Base-by-base conservation (phyloP, 139 green algal species). In the Ostreobium quekettii region DNA sequence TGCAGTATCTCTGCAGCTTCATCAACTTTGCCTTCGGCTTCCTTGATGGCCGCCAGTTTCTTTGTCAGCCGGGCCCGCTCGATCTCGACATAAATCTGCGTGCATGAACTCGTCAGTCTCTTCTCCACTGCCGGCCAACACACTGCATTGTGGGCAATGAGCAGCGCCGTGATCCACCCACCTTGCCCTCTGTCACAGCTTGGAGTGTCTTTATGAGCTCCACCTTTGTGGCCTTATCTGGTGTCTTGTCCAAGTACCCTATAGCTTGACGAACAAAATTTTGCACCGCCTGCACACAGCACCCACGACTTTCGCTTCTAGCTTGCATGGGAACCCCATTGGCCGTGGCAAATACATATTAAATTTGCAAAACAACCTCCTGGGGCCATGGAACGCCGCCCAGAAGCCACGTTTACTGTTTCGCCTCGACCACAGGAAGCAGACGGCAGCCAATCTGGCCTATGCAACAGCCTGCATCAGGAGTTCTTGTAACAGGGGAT, bases 81-180 rank as follows among this genome's bases (percentile, higher is more conserved):
- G 70, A 99, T 97, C 83, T 99, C 95, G 39, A 99, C 92, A 76
- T 95, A 99, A 53, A 99, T 99, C 86, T 95, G 85, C n/a, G n/a
- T n/a, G n/a, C n/a, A n/a, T n/a, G n/a, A n/a, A n/a, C n/a, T n/a
- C n/a, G n/a, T n/a, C n/a, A n/a, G n/a, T n/a, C n/a, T n/a, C n/a
- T n/a, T n/a, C n/a, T n/a, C n/a, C n/a, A n/a, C n/a, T n/a, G n/a
- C n/a, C n/a, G n/a, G n/a, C 19, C 46, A 19, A 53, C 19, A 53
- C 46, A 53, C 46, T 53, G 46, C 46, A 26, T 19, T 22, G 22
- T 53, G 46, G 19, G 46, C 19, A 53, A 26, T 22, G 19, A 53
- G 19, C 46, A 53, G 22, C 46, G 46, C 22, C 46, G 22, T 22
- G 22, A 19, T 53, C 15, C 36, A 29, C 37, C 53, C 64, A 89